Conservation (phyloP, 164 flowering plant species). For the Stephania japonica region DNA sequence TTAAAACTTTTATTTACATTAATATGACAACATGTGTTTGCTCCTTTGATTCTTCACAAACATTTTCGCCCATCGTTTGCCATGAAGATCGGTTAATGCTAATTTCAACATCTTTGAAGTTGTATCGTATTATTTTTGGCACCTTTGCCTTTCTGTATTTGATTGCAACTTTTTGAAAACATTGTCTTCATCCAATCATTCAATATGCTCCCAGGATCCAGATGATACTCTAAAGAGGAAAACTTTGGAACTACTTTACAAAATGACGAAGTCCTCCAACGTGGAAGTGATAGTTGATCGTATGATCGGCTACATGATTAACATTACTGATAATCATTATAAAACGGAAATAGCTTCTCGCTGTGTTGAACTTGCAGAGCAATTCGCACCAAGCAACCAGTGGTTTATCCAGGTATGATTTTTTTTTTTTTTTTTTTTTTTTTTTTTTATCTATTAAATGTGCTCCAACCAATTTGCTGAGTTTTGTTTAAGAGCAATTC, state of each 20-base stretch:
- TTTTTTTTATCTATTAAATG: neutral
- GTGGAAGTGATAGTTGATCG: conserved; percentile 98
- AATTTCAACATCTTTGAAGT: no score
- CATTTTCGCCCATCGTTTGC: no score
- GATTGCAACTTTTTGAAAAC: neutral
- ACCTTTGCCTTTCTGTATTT: neutral
- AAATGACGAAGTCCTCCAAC: conserved; percentile 97
- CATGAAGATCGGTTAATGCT: no score
- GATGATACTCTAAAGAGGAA: conserved; percentile 97
- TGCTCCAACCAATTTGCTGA: neutral
- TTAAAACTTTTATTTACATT: neutral
- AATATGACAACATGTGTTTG: neutral
- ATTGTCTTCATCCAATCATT: neutral
- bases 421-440: neutral
- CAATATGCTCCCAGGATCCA: conserved; percentile 60
- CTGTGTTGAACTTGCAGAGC: conserved; percentile 97
- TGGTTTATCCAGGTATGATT: conserved; percentile 93
- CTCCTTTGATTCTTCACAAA: no score
- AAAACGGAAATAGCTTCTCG: conserved; percentile 96
- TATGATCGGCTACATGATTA: conserved; percentile 97
- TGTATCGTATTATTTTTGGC: neutral
- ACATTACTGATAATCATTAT: conserved; percentile 84
- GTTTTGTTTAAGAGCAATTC: neutral
- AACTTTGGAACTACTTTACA: conserved; percentile 92
- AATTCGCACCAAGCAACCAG: conserved; percentile 95